Percentiles rank a stretch among this genome's conserved stretches.
phyloP scores from a whole-genome alignment of 139 green algal genomes.

The Volvox africanus region DNA sequence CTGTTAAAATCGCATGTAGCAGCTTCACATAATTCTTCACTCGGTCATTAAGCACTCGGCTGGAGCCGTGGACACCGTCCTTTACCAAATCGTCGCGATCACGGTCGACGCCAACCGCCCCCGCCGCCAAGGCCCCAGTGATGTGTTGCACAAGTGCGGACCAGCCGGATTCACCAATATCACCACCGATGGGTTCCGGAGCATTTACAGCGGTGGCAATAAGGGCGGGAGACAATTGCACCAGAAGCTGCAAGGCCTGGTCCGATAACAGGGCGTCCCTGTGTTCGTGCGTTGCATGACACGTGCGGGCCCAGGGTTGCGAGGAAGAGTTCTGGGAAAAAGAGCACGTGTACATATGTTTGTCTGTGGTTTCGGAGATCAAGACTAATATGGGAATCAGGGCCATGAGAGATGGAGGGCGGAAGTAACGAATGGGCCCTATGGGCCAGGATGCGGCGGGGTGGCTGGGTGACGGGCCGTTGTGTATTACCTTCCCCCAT shows the following conservation, averaged over 20 bases:
- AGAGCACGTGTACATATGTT: no score
- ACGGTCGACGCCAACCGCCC: neutral
- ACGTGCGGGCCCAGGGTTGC: no score
- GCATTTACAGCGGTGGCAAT: neutral
- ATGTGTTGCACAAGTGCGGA: neutral
- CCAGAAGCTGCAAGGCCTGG: conserved; percentile 2
- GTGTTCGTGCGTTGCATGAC: no score
- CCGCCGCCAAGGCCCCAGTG: neutral
- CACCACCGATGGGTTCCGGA: neutral
- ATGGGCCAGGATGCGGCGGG: no score
- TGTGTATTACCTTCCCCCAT: no score
- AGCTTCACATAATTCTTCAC: neutral
- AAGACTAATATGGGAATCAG: no score
- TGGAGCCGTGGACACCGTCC: neutral
- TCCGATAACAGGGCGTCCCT: conserved; percentile 27
- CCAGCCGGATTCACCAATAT: neutral
- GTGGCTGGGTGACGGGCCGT: no score
- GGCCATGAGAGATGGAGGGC: no score
- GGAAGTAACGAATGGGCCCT: no score
- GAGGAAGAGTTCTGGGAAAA: no score
- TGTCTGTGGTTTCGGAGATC: no score
- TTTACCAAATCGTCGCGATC: neutral
- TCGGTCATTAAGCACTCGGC: neutral
- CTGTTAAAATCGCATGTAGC: neutral
- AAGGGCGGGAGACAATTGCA: neutral